Conservation (phyloP, 2,329 filamentous ascomycete species). For the Monosporascus ibericus region DNA sequence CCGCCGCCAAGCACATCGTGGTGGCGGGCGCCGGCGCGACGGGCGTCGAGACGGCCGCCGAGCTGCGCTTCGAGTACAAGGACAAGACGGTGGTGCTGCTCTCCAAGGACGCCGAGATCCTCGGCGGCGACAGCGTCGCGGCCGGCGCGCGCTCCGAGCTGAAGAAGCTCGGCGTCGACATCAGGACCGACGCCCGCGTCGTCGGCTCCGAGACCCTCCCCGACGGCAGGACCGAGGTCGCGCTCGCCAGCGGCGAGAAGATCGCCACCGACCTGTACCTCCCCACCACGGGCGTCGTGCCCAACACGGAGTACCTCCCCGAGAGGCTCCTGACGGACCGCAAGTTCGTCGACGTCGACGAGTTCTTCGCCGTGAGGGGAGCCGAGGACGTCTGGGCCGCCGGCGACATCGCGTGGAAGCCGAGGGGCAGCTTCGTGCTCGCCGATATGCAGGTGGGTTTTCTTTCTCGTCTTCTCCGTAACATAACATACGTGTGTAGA, state of each 20-base stretch:
- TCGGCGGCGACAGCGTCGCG: conserved; percentile 39
- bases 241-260: conserved; percentile 38
- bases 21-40: conserved; percentile 52
- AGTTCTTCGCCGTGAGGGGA: conserved; percentile 41
- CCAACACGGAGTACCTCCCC: conserved; percentile 50
- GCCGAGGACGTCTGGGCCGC: conserved; percentile 44
- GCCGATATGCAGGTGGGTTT: conserved; percentile 41
- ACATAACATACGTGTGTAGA: not conserved
- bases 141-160: conserved; percentile 41
- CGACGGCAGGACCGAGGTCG: conserved; percentile 43
- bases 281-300: conserved; percentile 46
- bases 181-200: conserved; percentile 38
- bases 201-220: conserved; percentile 23
- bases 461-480: not conserved
- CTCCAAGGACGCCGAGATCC: conserved; percentile 31
- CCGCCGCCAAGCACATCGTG: conserved; percentile 43
- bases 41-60: conserved; percentile 49
- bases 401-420: conserved; percentile 47
- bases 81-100: conserved; percentile 45
- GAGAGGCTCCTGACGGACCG: conserved; percentile 35
- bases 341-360: conserved; percentile 44
- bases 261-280: conserved; percentile 51
- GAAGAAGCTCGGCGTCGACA: conserved; percentile 44
- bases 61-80: conserved; percentile 46
- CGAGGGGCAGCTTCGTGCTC: conserved; percentile 37